Percentiles rank a stretch among this genome's conserved stretches.
phyloP scores from a whole-genome alignment of 2,329 filamentous ascomycete genomes.

The Phialemonium atrogriseum region DNA sequence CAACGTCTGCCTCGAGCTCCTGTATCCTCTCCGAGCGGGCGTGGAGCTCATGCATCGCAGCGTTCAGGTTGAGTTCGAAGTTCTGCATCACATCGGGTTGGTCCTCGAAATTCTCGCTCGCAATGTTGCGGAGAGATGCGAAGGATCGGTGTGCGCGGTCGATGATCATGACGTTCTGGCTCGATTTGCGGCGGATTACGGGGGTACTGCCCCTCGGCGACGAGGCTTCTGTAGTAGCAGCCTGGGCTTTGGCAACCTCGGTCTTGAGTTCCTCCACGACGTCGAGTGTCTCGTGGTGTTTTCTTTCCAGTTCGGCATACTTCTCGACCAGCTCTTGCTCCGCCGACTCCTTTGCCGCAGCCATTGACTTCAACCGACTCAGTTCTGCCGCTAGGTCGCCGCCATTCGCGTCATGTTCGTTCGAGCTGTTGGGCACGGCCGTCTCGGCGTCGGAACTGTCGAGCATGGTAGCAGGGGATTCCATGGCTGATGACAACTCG shows the following conservation, averaged over 20 bases:
- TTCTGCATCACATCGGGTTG: slow-evolving; percentile 80
- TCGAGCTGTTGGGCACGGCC: slow-evolving; percentile 32
- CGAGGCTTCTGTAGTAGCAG: slow-evolving; percentile 39
- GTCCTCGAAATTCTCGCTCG: slow-evolving; percentile 73
- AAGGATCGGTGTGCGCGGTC: slow-evolving; percentile 91
- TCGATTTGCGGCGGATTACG: slow-evolving; percentile 89
- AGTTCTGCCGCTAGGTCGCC: slow-evolving; percentile 51
- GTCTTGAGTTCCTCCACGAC: slow-evolving; percentile 87
- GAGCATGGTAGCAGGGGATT: slow-evolving; percentile 59
- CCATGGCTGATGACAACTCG: slow-evolving; percentile 83
- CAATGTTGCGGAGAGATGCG: slow-evolving; percentile 80
- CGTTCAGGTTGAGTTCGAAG: slow-evolving; percentile 86
- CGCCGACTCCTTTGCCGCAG: slow-evolving; percentile 68
- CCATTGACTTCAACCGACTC: slow-evolving; percentile 59
- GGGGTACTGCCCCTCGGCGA: slow-evolving; percentile 59
- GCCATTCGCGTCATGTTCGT: slow-evolving; percentile 6
- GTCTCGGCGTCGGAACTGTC: slow-evolving; percentile 50
- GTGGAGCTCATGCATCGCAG: slow-evolving; percentile 88
- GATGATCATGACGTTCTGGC: slow-evolving; percentile 76
- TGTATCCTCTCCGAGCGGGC: slow-evolving; percentile 81
- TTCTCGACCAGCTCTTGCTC: slow-evolving; percentile 66
- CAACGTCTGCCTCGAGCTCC: slow-evolving; percentile 77
- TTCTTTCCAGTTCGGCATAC: slow-evolving; percentile 74
- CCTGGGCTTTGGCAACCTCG: slow-evolving; percentile 71
- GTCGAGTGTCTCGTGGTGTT: slow-evolving; percentile 74